Base-by-base conservation (phyloP, 805 yeast genomes). In the Grigorovia yakushimaensis region DNA sequence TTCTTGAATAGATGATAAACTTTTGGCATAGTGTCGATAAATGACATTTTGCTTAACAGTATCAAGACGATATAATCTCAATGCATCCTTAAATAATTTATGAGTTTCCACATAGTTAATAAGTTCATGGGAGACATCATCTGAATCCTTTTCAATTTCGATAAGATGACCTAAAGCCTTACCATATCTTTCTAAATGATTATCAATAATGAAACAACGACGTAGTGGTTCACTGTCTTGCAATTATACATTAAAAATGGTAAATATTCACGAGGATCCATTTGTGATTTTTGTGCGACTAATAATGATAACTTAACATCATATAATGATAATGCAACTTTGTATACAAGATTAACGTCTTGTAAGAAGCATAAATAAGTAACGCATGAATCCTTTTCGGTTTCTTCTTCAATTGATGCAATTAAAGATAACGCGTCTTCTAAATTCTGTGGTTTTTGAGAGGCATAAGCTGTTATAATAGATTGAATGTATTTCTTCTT, bases 251-350 rank as follows among this genome's bases (percentile, higher is more conserved):
- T 95, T 54, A 93, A 73, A 65, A 93, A 93, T 45, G 98, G 96
- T 45, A 93, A 69, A 56, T 93, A 93, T 65, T 93, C 99, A 59
- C 89, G 88, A 21, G 99, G 99, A 68, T 93, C 99, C 73, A 84
- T 89, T 65, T 91, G 98, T 0, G 97, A 88, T 59, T 88, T 93
- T 62, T 94, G 98, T 0, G 98, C 98, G 49, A 93, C 81, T 11
- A 76, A 73, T 48, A 93, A 73, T 0, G 98, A 78, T 57, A 91
- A 70, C 48, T 81, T 81, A 39, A 93, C 81, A 61, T 93, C 84
- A 59, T 93, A 93, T 19, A 84, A 69, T 2, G 94, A 84, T 49
- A 93, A 73, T 0, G 97, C 84, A 18, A 82, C 80, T 43, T 81
- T 74, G 66, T 91, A 93, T 19, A 93, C 73, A 50, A 77, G 70